Base-by-base conservation (phyloP, 805 yeast genomes). In the Huiozyma sinensis region DNA sequence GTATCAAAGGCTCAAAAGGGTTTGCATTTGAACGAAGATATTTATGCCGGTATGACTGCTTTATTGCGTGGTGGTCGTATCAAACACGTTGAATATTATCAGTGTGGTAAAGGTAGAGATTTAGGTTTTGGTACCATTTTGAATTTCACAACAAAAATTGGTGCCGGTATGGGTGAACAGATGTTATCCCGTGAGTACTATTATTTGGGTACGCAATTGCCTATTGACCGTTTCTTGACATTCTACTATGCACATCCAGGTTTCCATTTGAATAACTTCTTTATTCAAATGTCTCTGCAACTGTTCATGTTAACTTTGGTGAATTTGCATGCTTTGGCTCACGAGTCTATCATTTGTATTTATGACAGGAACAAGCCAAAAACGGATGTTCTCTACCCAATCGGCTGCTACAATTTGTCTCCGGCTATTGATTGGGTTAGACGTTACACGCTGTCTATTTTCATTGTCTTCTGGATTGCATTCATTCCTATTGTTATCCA, bases 131-230 rank as follows among this genome's bases (percentile, higher is more conserved):
- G 88, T 47, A 82, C 92, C 5, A 83, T 83, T 67, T 71, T 83
- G 72, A 83, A 83, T 66, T 83, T 83, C 73, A 83, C 88, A 24
- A 83, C 89, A 36, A 83, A 83, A 67, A 83, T 83, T 73, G 94
- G 94, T 66, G 89, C 92, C 53, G 94, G 94, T 67, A 83, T 83
- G 94, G 92, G 92, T 64, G 94, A 83, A 66, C 94, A 83, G 64
- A 81, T 83, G 80, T 68, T 83, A 48, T 82, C 89, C 28, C 74
- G 94, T 67, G 94, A 83, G 63, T 83, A 83, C 62, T 83, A 79
- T 65, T 82, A 83, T 64, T 64, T 83, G 63, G 87, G 90, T 57
- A 80, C 90, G 34, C 88, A 80, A 58, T 68, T 83, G 50, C 92
- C 90, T 38, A 65, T 83, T 56, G 90, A 83, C 61, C 75, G 90